Percentiles rank a stretch among this genome's conserved stretches.
Evolutionary conservation across 2,329 filamentous ascomycete genomes (phyloP).

Genomic region (Pyricularia sp.): DNA sequence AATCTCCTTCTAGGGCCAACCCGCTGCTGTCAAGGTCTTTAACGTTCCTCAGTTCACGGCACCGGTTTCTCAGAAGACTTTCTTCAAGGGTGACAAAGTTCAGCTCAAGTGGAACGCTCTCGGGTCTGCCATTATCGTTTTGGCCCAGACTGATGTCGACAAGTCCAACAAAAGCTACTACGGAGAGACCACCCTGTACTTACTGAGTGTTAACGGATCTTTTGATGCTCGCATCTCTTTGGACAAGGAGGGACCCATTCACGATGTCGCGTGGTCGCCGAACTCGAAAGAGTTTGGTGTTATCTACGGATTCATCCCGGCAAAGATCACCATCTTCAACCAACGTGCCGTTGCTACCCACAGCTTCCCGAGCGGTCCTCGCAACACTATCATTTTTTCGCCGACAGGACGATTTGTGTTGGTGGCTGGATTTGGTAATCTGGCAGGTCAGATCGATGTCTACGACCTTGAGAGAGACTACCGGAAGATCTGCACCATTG

Average conservation of each 20-base stretch:
- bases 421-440: conserved; percentile 91
- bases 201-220: conserved; percentile 79
- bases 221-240: conserved; percentile 87
- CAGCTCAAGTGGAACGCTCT: conserved; percentile 95
- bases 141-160: conserved; percentile 96
- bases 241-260: conserved; percentile 95
- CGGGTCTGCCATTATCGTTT: conserved; percentile 81
- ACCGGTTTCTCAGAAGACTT: conserved; percentile 91
- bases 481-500: conserved; percentile 81
- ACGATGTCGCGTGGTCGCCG: conserved; percentile 92
- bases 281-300: conserved; percentile 97
- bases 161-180: conserved; percentile 99
- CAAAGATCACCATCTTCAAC: conserved; percentile 97
- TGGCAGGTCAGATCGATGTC: conserved; percentile 94
- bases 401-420: conserved; percentile 86
- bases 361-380: conserved; percentile 72
- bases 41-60: conserved; percentile 75
- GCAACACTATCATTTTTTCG: conserved; percentile 92
- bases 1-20: conserved; percentile 54
- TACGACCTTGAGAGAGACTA: conserved; percentile 95
- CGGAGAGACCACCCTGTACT: conserved; percentile 91
- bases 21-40: conserved; percentile 86
- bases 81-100: conserved; percentile 98
- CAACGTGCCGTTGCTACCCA: conserved; percentile 70
- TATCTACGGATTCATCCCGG: conserved; percentile 97